Evolutionary conservation across 495 filamentous ascomycete species (phyloP), one percentile per base, ranked within the genome.

Genomic region (Achaetomiella virescens): DNA sequence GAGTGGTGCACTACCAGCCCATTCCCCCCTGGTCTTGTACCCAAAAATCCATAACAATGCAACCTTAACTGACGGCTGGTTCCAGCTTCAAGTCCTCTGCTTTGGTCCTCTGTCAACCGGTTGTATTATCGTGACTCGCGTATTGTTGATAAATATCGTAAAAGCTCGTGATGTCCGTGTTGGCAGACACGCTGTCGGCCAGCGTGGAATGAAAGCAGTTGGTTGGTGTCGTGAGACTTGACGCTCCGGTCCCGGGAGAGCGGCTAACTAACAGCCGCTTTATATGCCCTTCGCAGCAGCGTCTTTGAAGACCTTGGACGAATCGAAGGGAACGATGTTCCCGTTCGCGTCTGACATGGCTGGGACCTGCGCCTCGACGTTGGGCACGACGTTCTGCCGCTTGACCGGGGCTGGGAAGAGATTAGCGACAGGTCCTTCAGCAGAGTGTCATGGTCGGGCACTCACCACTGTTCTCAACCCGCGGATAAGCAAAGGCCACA

Each of bases 401-500:
- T 53, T 74, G 71, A 61, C 47, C 18, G 27, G 50, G 45, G 51
- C 63, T 62, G 45, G 9, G 20, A 24, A 15, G 9, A 37, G 11
- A 36, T 55, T 22, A 64, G 50, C 48, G 22, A 37, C 11, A 27
- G 35, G 33, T 1, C 25, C 9, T 40, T 14, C 21, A 24, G 31
- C 21, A 37, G 24, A 33, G 4, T 2, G 31, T 8, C n/a, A 31
- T 18, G 33, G 10, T 25, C 17, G 25, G 29, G 14, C 33, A 70
- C 73, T 18, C 51, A 76, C 74, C 60, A 48, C 65, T 68, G 48
- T 49, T 46, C 18, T 57, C 55, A 2, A 35, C 54, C 59, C 25
- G 12, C 37, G 74, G 70, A 43, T 65, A 66, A 47, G 74, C 77
- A 64, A 74, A 59, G 59, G 72, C 75, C 63, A 75, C 49, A 62